phyloP scores from a whole-genome alignment of 2,329 filamentous ascomycete species.

The Epichloe typhina region DNA sequence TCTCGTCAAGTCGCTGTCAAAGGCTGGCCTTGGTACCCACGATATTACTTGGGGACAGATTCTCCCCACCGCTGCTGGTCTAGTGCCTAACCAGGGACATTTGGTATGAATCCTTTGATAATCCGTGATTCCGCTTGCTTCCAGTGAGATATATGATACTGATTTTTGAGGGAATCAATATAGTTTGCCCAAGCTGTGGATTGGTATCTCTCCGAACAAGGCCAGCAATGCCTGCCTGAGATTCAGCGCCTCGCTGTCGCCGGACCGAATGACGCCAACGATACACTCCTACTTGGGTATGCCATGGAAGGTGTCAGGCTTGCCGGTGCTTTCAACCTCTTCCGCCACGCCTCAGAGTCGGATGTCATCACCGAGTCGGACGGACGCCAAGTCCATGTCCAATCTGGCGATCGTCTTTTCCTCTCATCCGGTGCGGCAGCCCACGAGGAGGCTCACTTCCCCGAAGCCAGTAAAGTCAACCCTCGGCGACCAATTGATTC shows the following conservation, averaged over 20 bases:
- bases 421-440: slow-evolving; percentile 46
- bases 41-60: slow-evolving; percentile 62
- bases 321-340: slow-evolving; percentile 47
- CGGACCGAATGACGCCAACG: slow-evolving; percentile 41
- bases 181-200: slow-evolving; percentile 61
- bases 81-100: slow-evolving; percentile 59
- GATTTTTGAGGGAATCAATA: background rate
- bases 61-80: slow-evolving; percentile 50
- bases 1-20: slow-evolving; percentile 51
- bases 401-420: slow-evolving; percentile 46
- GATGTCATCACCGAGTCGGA: slow-evolving; percentile 39
- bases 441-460: slow-evolving; percentile 45
- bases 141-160: background rate
- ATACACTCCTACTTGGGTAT: slow-evolving; percentile 54
- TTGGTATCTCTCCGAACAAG: slow-evolving; percentile 51
- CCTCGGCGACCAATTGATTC: slow-evolving; percentile 48
- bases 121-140: no score
- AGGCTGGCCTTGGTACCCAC: slow-evolving; percentile 45
- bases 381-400: slow-evolving; percentile 34
- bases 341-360: slow-evolving; percentile 37
- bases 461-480: slow-evolving; percentile 45
- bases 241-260: slow-evolving; percentile 46
- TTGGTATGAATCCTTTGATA: slow-evolving; percentile 29
- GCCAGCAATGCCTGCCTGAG: slow-evolving; percentile 41
- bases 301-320: slow-evolving; percentile 60